phyloP scores from a whole-genome alignment of 2,329 filamentous ascomycete genomes.

The Stagonosporopsis chrysanthemi region DNA sequence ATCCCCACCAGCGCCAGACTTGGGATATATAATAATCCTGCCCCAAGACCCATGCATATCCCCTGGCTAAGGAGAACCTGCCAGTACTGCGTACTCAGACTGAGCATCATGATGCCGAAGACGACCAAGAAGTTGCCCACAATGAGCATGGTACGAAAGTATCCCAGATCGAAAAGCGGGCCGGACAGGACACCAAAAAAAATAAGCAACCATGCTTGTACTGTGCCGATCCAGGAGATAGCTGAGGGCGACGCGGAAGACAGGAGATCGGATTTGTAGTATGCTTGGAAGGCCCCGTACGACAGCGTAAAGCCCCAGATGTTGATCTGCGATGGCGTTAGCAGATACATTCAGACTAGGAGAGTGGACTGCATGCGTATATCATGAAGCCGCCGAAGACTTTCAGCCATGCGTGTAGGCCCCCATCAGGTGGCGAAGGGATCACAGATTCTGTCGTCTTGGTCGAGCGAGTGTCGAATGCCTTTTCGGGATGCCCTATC shows the following conservation, averaged over 20 bases:
- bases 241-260: slow-evolving; percentile 42
- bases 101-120: slow-evolving; percentile 69
- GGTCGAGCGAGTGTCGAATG: slow-evolving; percentile 31
- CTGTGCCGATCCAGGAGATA: slow-evolving; percentile 57
- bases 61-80: slow-evolving; percentile 64
- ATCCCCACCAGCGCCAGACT: slow-evolving; percentile 48
- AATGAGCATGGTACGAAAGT: slow-evolving; percentile 54
- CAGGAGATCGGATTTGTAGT: slow-evolving; percentile 54
- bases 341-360: background rate
- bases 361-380: slow-evolving; percentile 22
- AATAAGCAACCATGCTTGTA: slow-evolving; percentile 59
- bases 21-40: slow-evolving; percentile 48
- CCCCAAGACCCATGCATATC: slow-evolving; percentile 56
- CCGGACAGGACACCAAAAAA: slow-evolving; percentile 59
- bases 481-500: slow-evolving; percentile 23
- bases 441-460: slow-evolving; percentile 34
- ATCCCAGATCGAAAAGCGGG: slow-evolving; percentile 57
- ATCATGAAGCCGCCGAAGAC: slow-evolving; percentile 50
- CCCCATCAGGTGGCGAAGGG: slow-evolving; percentile 48
- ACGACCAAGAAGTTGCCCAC: slow-evolving; percentile 62
- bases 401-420: slow-evolving; percentile 50
- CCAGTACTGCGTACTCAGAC: slow-evolving; percentile 62
- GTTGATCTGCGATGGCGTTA: slow-evolving; percentile 9
- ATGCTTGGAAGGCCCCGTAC: slow-evolving; percentile 56
- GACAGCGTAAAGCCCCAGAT: slow-evolving; percentile 52